phyloP scores from a whole-genome alignment of 2,329 filamentous ascomycete genomes.

The Colletotrichum lini region DNA sequence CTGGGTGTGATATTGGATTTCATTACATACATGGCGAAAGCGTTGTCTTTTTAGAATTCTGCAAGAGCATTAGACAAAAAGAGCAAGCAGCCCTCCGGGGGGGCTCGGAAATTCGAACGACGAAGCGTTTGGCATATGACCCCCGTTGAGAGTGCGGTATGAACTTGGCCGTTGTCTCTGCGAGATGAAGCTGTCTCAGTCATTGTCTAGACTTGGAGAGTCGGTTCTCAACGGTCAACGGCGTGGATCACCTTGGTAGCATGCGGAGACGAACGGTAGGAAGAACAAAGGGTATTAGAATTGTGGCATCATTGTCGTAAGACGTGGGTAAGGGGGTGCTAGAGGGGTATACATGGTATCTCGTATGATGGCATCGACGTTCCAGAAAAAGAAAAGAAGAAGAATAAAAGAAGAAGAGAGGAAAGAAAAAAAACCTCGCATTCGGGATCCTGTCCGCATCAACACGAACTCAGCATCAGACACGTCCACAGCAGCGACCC shows the following conservation, averaged over 20 bases:
- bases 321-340: constrained; percentile 4
- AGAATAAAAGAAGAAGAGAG: too few species aligned
- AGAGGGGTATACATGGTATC: constrained; percentile 32
- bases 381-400: too few species aligned
- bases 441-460: not conserved
- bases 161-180: not conserved
- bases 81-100: not conserved
- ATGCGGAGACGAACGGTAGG: not conserved
- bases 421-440: not conserved
- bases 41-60: not conserved
- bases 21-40: constrained; percentile 17
- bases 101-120: not conserved
- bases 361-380: constrained; percentile 21
- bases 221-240: not conserved
- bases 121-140: too few species aligned
- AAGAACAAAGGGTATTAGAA: constrained; percentile 12
- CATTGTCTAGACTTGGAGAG: not conserved
- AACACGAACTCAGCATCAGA: constrained; percentile 21
- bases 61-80: not conserved
- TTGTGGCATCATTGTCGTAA: constrained; percentile 33
- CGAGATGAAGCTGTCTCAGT: not conserved
- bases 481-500: constrained; percentile 31
- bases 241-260: not conserved
- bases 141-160: too few species aligned
- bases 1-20: not conserved